Evolutionary conservation across 2,329 filamentous ascomycete genomes (phyloP).

Genomic region (Diaporthe ilicicola): DNA sequence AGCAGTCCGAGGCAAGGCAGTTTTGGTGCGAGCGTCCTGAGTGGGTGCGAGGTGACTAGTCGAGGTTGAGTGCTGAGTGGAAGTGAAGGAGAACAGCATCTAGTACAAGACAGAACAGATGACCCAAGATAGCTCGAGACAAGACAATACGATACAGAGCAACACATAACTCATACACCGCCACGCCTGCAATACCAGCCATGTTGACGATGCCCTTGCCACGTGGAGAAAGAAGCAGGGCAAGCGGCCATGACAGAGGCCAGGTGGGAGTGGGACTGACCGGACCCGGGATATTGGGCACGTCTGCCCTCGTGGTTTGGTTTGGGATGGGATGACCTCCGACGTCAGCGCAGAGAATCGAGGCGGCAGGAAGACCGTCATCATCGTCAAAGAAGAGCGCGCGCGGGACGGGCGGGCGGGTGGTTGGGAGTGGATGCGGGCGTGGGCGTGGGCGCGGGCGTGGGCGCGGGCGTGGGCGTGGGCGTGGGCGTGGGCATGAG

Average conservation of each 20-base stretch:
- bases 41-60: not conserved
- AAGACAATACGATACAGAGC: not conserved
- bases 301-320: not conserved
- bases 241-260: slow-evolving; percentile 10
- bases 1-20: not conserved
- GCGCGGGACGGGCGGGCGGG: not conserved
- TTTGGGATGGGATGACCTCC: not conserved
- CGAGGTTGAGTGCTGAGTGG: not conserved
- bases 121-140: not conserved
- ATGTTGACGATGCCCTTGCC: slow-evolving; percentile 17
- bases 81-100: not conserved
- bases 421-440: not conserved
- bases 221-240: slow-evolving; percentile 16
- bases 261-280: slow-evolving; percentile 11
- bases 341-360: slow-evolving; percentile 12
- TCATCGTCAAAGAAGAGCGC: not conserved
- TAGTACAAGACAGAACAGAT: not conserved
- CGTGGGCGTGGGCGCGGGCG: not conserved
- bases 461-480: not conserved
- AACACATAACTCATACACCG: slow-evolving; percentile 7
- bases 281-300: not conserved
- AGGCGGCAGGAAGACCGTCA: slow-evolving; percentile 13
- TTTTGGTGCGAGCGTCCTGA: not conserved
- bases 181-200: slow-evolving; percentile 19
- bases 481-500: not conserved